Evolutionary conservation across 805 yeast species (phyloP), one percentile per base, ranked within the genome.

Genomic region (Monosporozyma yasuniensis): DNA sequence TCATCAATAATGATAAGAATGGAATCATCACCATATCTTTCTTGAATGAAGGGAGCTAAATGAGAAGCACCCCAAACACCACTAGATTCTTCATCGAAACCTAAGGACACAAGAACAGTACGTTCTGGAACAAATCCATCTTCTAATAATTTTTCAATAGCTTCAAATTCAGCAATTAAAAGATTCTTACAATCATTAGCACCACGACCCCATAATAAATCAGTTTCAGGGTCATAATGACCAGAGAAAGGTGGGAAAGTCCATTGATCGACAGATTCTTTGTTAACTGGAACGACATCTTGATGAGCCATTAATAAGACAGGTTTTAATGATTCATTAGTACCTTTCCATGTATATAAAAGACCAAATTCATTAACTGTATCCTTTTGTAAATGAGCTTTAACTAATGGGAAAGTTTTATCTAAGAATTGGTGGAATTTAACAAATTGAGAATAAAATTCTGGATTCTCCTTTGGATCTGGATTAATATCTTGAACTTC

Each of bases 221-320:
- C 71, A 5, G 59, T 59, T 42, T 61, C 57, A 14, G 87, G 89
- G 57, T 87, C 95, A 60, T 70, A 85, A 57, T 75, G 70, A 14
- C 84, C 88, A 16, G 72, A 63, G 51, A 79, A 84, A 2, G 95
- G 95, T 10, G 81, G 81, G 59, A 77, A 72, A 0, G 68, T 71
- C 96, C 96, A 87, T 49, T 77, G 68, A 25, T 66, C 69, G 42
- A 71, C 65, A 0, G 89, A 78, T 22, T 73, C 77, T n/a, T 64
- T 61, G 58, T 80, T 84, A 5, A 85, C 83, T 0, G 96, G 95
- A 14, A 87, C 96, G 1, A 83, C 87, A 61, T 87, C 96, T 61
- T 82, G 87, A 63, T 87, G 96, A 4, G 93, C 91, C 64, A 84
- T 77, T 42, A 86, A 68, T 65, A 87, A 56, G 16, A 82, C 56